Conservation (phyloP, 257 asterid species). For the Coffea canephora region DNA sequence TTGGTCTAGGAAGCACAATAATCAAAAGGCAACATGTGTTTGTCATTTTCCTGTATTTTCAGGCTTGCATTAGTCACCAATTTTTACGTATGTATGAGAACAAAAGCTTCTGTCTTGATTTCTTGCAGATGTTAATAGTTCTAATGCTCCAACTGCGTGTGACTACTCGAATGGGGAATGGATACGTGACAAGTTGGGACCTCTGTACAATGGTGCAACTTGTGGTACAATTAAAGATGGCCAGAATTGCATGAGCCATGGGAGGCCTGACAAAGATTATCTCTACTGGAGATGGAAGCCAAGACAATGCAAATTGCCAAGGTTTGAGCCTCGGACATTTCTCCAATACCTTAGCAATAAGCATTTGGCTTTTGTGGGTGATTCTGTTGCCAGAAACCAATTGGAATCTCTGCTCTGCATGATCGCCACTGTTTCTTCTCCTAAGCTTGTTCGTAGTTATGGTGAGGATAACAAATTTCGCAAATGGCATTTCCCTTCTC, state of each 20-base stretch:
- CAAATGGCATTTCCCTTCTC: conserved; percentile 50
- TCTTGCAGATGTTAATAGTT: conserved; percentile 30
- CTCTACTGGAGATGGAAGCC: conserved; percentile 82
- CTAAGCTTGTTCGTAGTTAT: conserved; percentile 38
- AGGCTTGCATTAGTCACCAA: too few relatives aligned
- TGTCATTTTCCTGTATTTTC: background rate
- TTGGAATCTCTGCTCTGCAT: conserved; percentile 70
- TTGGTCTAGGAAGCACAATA: background rate
- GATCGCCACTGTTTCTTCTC: conserved; percentile 45
- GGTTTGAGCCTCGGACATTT: conserved; percentile 55
- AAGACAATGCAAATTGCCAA: conserved; percentile 50
- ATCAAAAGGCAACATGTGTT: too few relatives aligned
- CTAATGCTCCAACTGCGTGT: conserved; percentile 29
- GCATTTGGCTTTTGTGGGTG: conserved; percentile 82
- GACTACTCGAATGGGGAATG: conserved; percentile 65
- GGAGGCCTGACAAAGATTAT: conserved; percentile 63
- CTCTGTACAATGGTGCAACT: conserved; percentile 61
- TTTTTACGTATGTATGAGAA: background rate
- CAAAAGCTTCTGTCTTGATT: background rate
- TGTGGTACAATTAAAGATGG: conserved; percentile 66
- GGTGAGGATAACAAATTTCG: conserved; percentile 68
- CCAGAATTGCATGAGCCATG: conserved; percentile 61
- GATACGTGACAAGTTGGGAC: conserved; percentile 41
- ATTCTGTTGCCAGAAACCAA: conserved; percentile 83
- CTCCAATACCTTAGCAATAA: conserved; percentile 48